These are phyloP conservation scores for Arachis hypogaea DNA, from an alignment of 306 rosid genomes.

Conservation along the genomic window DNA sequence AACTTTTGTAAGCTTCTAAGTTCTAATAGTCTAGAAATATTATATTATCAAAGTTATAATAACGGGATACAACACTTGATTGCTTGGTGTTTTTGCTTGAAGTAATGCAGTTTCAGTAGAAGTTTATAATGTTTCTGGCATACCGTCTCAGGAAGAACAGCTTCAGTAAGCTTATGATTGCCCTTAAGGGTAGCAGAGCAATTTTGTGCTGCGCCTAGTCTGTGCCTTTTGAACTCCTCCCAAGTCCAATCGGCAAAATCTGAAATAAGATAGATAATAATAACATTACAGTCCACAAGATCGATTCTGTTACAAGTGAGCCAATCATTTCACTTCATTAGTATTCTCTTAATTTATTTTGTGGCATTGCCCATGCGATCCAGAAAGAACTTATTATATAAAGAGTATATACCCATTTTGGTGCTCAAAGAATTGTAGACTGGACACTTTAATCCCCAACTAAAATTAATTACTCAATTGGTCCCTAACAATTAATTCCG, in stretches of 20 bases:
- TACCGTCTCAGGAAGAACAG: constrained; percentile 60
- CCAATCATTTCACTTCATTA: neutral
- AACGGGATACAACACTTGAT: neutral
- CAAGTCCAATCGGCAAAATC: constrained; percentile 85
- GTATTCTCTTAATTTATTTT: neutral
- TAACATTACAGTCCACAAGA: neutral
- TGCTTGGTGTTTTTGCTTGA: neutral
- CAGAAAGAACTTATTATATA: too few relatives aligned
- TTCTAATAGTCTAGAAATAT: too few relatives aligned
- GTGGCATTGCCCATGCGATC: too few relatives aligned
- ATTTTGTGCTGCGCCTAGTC: constrained; percentile 83
- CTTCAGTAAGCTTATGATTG: constrained; percentile 60
- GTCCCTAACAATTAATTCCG: too few relatives aligned
- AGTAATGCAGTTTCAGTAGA: neutral
- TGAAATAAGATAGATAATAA: constrained; percentile 17
- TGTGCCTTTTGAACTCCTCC: constrained; percentile 73
- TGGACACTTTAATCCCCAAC: too few relatives aligned
- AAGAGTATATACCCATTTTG: too few relatives aligned
- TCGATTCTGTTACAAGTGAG: neutral
- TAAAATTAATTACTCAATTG: too few relatives aligned
- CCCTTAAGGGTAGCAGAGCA: constrained; percentile 85
- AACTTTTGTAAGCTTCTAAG: neutral
- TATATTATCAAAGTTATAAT: neutral
- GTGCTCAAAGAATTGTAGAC: too few relatives aligned
- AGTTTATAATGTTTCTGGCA: neutral